Conservation (phyloP, 495 filamentous ascomycete genomes). For the Entonaema liquescens region DNA sequence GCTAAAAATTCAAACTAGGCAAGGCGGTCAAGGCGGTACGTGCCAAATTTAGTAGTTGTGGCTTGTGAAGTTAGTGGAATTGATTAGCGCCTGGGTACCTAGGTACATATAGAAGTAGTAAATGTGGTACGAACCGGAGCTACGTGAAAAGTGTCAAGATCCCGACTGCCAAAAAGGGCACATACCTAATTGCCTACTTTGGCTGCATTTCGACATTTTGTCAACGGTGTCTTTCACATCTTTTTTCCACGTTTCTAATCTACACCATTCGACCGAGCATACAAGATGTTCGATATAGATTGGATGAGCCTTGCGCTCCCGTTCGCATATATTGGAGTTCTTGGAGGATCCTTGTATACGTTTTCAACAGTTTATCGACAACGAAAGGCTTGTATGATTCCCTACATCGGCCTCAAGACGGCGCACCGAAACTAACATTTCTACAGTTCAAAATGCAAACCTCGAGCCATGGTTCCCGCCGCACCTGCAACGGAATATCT, state of each 20-base stretch:
- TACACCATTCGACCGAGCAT: conserved; percentile 12
- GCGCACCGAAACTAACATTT: conserved; percentile 26
- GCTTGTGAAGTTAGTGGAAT: conserved; percentile 7
- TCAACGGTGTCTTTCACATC: conserved; percentile 21
- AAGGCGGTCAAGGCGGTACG: conserved; percentile 32
- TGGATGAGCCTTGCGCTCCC: conserved; percentile 83
- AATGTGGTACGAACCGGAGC: conserved; percentile 17
- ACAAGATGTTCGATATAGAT: conserved; percentile 69
- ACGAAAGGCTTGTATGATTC: conserved; percentile 81
- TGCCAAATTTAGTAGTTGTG: conserved; percentile 28
- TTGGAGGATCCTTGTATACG: conserved; percentile 86
- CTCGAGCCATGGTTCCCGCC: conserved; percentile 92
- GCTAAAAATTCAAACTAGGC: conserved; percentile 11
- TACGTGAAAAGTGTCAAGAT: conserved; percentile 51
- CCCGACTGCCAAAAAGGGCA: conserved; percentile 39
- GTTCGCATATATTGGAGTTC: conserved; percentile 84
- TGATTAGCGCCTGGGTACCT: conserved; percentile 6
- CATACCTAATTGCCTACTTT: conserved; percentile 13
- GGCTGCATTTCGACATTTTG: conserved; percentile 17
- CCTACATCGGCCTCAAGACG: conserved; percentile 1
- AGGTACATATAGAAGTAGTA: neutral
- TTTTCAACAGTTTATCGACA: conserved; percentile 94
- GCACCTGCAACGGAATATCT: conserved; percentile 91
- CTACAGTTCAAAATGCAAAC: conserved; percentile 74
- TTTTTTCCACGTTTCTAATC: conserved; percentile 4